phyloP scores from a whole-genome alignment of 1,284 basidiomycete genomes.

The Blastosporella zonata region DNA sequence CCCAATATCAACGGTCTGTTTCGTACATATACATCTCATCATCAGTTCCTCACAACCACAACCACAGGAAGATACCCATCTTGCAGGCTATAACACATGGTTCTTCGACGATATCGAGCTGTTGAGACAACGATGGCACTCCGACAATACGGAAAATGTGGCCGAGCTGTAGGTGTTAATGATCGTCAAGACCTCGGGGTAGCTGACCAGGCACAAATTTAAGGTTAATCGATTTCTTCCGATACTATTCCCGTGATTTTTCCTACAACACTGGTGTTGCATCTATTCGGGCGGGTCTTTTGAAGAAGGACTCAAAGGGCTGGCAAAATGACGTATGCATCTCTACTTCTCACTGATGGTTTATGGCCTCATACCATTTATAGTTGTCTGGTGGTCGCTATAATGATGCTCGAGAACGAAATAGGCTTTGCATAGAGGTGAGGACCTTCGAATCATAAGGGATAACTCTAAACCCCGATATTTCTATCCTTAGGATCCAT shows the following conservation, averaged over 20 bases:
- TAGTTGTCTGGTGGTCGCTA: slow-evolving; percentile 50
- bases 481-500: slow-evolving; percentile 73
- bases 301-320: slow-evolving; percentile 90
- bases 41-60: background rate
- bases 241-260: slow-evolving; percentile 94
- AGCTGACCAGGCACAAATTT: slow-evolving; percentile 3
- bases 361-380: slow-evolving; percentile 10
- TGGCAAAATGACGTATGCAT: slow-evolving; percentile 87
- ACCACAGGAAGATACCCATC: slow-evolving; percentile 79
- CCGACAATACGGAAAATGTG: slow-evolving; percentile 89
- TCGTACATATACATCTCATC: background rate
- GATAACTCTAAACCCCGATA: background rate
- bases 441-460: slow-evolving; percentile 18
- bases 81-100: slow-evolving; percentile 85
- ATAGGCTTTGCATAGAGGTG: slow-evolving; percentile 92
- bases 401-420: slow-evolving; percentile 82
- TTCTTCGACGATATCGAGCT: slow-evolving; percentile 98
- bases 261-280: slow-evolving; percentile 89
- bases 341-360: background rate
- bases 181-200: slow-evolving; percentile 1
- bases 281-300: slow-evolving; percentile 84
- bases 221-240: slow-evolving; percentile 96
- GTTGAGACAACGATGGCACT: slow-evolving; percentile 88
- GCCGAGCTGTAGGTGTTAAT: slow-evolving; percentile 76
- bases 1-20: slow-evolving; percentile 66